Percentiles rank a stretch among this genome's conserved stretches.
Conservation (phyloP, 2,329 filamentous ascomycete genomes). For the Monosporascus sp. region DNA sequence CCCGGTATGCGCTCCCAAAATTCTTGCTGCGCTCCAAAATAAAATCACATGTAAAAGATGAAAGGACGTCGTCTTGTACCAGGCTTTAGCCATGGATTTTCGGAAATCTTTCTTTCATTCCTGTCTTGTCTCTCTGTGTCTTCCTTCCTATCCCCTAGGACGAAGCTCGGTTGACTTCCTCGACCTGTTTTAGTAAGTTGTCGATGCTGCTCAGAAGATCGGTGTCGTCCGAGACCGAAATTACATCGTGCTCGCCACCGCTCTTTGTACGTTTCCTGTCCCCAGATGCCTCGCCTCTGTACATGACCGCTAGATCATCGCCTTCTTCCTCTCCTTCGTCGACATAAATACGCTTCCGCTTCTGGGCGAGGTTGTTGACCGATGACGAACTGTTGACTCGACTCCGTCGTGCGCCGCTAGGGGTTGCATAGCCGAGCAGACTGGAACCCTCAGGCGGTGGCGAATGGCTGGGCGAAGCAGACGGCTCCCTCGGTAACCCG, state of each 20-base stretch:
- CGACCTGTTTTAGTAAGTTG: constrained; percentile 18
- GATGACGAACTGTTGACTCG: constrained; percentile 17
- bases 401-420: constrained; percentile 1
- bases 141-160: neutral
- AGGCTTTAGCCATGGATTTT: neutral
- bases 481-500: constrained; percentile 22
- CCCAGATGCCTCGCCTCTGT: constrained; percentile 15
- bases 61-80: too few relatives aligned
- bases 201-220: constrained; percentile 23
- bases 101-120: neutral
- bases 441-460: constrained; percentile 4
- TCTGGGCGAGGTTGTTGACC: constrained; percentile 10
- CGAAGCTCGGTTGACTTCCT: constrained; percentile 2
- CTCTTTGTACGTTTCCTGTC: constrained; percentile 21
- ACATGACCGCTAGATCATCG: constrained; percentile 14
- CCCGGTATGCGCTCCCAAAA: too few relatives aligned
- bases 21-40: too few relatives aligned
- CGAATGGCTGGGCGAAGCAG: constrained; percentile 15
- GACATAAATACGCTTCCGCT: constrained; percentile 19
- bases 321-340: constrained; percentile 10
- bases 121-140: neutral
- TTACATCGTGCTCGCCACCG: constrained; percentile 3
- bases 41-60: too few relatives aligned
- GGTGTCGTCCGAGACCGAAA: constrained; percentile 11
- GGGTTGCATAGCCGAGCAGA: constrained; percentile 4